Evolutionary conservation across 179 eudicot species (phyloP).

Genomic region (Gypsophila paniculata): DNA sequence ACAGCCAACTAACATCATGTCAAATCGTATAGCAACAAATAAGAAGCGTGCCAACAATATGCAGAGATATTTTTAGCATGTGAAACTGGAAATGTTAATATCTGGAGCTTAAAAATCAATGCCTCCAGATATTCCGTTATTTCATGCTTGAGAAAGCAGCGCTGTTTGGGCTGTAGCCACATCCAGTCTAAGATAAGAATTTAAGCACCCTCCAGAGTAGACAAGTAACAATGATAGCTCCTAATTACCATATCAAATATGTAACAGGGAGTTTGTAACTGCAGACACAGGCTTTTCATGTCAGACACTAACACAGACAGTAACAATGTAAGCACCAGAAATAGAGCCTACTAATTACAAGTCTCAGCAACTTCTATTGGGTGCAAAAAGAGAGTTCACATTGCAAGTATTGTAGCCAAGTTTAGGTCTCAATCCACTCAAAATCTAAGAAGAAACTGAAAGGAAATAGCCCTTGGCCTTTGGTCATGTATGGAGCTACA

Average conservation of each 20-base stretch:
- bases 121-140: background rate
- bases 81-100: background rate
- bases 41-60: background rate
- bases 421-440: slow-evolving; percentile 30
- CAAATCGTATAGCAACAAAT: background rate
- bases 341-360: background rate
- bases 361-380: slow-evolving; percentile 25
- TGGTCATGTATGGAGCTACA: slow-evolving; percentile 34
- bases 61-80: background rate
- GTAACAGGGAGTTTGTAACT: background rate
- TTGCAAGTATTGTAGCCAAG: slow-evolving; percentile 31
- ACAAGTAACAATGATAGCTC: background rate
- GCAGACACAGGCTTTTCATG: background rate
- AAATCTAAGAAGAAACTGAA: slow-evolving; percentile 24
- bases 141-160: background rate
- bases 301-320: background rate
- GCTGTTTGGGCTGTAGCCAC: background rate
- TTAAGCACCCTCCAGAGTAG: background rate
- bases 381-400: slow-evolving; percentile 25
- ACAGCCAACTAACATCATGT: too few species aligned
- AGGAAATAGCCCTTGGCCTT: slow-evolving; percentile 32
- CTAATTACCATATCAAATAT: background rate
- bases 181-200: too few species aligned
- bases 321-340: background rate
- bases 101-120: background rate